These are phyloP conservation scores for Hyphodiscus sp. DNA, from an alignment of 2,329 filamentous ascomycete species.

Conservation along the genomic window DNA sequence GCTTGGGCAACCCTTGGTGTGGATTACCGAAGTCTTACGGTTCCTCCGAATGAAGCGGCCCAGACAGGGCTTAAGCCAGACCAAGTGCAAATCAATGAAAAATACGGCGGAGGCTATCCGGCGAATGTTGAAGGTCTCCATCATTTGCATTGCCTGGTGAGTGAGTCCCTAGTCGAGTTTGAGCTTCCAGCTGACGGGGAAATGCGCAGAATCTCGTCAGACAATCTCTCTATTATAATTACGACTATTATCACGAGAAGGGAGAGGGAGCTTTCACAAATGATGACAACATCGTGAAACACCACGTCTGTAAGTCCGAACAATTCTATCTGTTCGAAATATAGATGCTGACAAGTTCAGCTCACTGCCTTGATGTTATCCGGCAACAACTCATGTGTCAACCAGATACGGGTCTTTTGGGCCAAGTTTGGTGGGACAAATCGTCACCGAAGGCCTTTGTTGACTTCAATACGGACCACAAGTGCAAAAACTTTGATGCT, in stretches of 20 bases:
- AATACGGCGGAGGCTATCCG: slow-evolving; percentile 45
- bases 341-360: neutral
- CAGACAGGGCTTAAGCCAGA: slow-evolving; percentile 22
- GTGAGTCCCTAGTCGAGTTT: neutral
- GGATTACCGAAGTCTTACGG: slow-evolving; percentile 27
- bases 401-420: neutral
- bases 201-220: neutral
- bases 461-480: neutral
- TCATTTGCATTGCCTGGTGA: slow-evolving; percentile 41
- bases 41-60: neutral
- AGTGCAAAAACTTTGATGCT: neutral
- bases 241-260: neutral
- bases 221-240: neutral
- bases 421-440: neutral
- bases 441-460: neutral
- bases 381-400: neutral
- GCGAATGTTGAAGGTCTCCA: slow-evolving; percentile 41
- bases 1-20: slow-evolving; percentile 46
- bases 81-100: slow-evolving; percentile 43
- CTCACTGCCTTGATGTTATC: neutral
- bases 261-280: neutral
- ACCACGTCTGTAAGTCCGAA: neutral
- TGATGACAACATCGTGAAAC: neutral
- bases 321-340: neutral
- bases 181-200: neutral